These are phyloP conservation scores for Darksidea phi DNA, from an alignment of 495 filamentous ascomycete genomes.

Conservation along the genomic window DNA sequence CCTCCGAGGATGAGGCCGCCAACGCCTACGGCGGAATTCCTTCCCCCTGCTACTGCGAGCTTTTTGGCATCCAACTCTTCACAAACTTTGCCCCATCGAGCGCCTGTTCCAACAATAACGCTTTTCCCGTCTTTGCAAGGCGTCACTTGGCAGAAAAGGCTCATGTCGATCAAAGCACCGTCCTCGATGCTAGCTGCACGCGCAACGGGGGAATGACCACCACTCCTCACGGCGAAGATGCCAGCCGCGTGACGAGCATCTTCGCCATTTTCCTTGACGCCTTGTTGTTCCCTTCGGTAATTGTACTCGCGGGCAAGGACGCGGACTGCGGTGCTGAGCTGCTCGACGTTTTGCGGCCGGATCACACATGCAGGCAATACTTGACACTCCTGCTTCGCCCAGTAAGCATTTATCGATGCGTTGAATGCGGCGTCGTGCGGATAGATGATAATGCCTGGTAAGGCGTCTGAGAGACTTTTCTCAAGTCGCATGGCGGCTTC, in stretches of 20 bases:
- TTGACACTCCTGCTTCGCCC: no score
- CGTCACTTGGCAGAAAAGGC: neutral
- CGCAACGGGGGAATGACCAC: constrained; percentile 8
- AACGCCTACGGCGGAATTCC: constrained; percentile 42
- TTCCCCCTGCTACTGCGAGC: constrained; percentile 41
- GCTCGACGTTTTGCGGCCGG: no score
- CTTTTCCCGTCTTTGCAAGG: neutral
- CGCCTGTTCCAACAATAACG: constrained; percentile 42
- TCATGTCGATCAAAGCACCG: constrained; percentile 14
- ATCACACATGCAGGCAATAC: no score
- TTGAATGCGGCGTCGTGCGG: no score
- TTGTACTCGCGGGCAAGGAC: no score
- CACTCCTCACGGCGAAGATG: constrained; percentile 4
- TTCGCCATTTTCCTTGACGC: neutral
- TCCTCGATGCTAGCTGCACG: constrained; percentile 5
- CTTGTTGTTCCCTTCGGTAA: no score
- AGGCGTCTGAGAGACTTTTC: no score
- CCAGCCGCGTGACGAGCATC: no score
- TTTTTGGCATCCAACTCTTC: constrained; percentile 42
- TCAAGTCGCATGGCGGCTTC: no score
- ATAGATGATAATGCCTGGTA: no score
- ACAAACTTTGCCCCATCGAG: constrained; percentile 48
- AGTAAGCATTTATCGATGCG: no score
- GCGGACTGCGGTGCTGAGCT: no score
- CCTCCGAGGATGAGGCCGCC: constrained; percentile 43